phyloP scores from a whole-genome alignment of 306 rosid species.

The Pyrus betulifolia region DNA sequence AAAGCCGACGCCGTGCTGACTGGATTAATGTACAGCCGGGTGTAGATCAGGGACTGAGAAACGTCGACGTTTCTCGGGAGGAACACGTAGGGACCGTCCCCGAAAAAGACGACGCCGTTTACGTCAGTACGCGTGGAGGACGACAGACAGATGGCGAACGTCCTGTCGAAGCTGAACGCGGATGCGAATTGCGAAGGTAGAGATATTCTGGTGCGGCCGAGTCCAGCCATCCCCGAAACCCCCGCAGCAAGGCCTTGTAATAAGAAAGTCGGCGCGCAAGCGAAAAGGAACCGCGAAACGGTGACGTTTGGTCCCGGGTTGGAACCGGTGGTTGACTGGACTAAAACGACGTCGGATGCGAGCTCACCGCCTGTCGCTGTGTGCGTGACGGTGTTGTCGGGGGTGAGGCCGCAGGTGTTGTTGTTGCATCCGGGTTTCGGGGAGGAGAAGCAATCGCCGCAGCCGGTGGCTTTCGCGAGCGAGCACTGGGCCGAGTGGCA shows the following conservation, averaged over 20 bases:
- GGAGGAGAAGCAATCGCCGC: conserved; percentile 47
- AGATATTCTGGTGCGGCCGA: conserved; percentile 40
- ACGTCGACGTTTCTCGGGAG: conserved; percentile 28
- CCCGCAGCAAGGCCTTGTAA: conserved; percentile 38
- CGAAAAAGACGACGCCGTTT: conserved; percentile 39
- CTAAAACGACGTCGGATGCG: conserved; percentile 28
- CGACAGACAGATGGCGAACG: conserved; percentile 45
- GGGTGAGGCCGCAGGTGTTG: conserved; percentile 32
- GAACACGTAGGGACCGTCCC: conserved; percentile 45
- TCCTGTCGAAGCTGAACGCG: conserved; percentile 46
- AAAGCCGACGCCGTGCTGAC: conserved; percentile 52
- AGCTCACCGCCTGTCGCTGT: conserved; percentile 51
- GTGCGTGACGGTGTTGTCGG: conserved; percentile 42
- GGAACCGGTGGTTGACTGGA: conserved; percentile 46
- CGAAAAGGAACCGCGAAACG: conserved; percentile 33
- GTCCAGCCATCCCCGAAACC: conserved; percentile 55
- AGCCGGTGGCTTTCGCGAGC: conserved; percentile 29
- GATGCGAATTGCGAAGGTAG: conserved; percentile 47
- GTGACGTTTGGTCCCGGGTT: conserved; percentile 33
- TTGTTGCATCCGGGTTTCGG: conserved; percentile 61
- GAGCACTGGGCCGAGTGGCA: conserved; percentile 54
- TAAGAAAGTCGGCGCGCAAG: conserved; percentile 41
- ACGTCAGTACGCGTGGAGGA: conserved; percentile 2
- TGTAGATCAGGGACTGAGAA: conserved; percentile 29
- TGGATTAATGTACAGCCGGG: conserved; percentile 36